These are phyloP conservation scores for Candida vartiovaarae DNA, from an alignment of 805 yeast genomes.

Conservation along the genomic window DNA sequence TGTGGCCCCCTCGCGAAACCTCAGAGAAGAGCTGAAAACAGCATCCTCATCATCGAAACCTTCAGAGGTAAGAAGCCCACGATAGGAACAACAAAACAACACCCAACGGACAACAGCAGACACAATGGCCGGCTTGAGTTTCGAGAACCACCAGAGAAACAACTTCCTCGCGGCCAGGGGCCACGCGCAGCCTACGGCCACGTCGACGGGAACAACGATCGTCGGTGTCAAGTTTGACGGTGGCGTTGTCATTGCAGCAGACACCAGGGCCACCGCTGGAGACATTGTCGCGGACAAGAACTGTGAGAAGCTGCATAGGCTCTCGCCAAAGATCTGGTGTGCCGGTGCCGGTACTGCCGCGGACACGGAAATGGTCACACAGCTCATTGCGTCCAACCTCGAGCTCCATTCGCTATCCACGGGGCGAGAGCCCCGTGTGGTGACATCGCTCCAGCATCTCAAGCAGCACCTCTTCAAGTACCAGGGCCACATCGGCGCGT, in stretches of 20 bases:
- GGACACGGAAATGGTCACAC: slow-evolving; percentile 97
- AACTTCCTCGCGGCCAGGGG: slow-evolving; percentile 66
- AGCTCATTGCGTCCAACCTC: slow-evolving; percentile 80
- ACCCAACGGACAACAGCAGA: too few relatives aligned
- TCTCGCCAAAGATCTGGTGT: slow-evolving; percentile 94
- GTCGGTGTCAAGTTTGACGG: slow-evolving; percentile 91
- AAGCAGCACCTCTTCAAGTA: slow-evolving; percentile 95
- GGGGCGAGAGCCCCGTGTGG: slow-evolving; percentile 85
- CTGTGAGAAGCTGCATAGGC: slow-evolving; percentile 88
- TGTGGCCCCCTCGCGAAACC: too few relatives aligned
- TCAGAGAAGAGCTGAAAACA: too few relatives aligned
- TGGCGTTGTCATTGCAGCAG: slow-evolving; percentile 98
- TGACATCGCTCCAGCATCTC: slow-evolving; percentile 84
- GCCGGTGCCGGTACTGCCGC: slow-evolving; percentile 99
- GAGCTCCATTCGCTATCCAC: slow-evolving; percentile 85
- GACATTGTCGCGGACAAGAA: slow-evolving; percentile 96
- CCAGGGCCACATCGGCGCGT: slow-evolving; percentile 97
- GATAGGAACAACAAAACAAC: too few relatives aligned
- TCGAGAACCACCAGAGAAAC: slow-evolving; percentile 92
- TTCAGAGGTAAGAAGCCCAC: too few relatives aligned
- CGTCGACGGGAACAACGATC: slow-evolving; percentile 99
- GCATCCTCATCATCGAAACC: too few relatives aligned
- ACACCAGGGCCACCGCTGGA: slow-evolving; percentile 97
- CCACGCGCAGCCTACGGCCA: slow-evolving; percentile 73
- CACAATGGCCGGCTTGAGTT: slow-evolving; percentile 80